phyloP scores from a whole-genome alignment of 202 grass and related monocot genomes.

The Carex arenaria region DNA sequence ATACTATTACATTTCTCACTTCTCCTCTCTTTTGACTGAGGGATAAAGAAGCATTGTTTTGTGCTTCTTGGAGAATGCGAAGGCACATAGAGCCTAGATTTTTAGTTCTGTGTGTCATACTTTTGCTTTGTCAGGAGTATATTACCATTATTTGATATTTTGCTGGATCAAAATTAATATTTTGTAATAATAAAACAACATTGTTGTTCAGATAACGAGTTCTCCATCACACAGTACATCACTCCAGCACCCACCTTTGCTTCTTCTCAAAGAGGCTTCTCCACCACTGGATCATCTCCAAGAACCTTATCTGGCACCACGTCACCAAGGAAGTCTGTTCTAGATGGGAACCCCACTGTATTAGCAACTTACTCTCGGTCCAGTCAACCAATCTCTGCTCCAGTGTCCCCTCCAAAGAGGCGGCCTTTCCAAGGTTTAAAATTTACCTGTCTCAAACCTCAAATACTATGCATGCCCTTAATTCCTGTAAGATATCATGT shows the following conservation, averaged over 20 bases:
- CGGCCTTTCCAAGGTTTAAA: constrained; percentile 47
- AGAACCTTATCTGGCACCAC: constrained; percentile 54
- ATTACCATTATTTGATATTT: constrained; percentile 6
- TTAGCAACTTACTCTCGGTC: constrained; percentile 47
- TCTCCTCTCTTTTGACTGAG: not conserved
- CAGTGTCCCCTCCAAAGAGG: constrained; percentile 55
- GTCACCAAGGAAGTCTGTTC: constrained; percentile 52
- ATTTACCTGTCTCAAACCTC: not conserved
- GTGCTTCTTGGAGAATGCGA: not conserved
- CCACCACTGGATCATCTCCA: constrained; percentile 49
- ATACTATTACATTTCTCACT: not conserved
- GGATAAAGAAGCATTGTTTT: not conserved
- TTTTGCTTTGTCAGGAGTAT: not conserved
- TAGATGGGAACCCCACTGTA: constrained; percentile 35
- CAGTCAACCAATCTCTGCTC: constrained; percentile 62
- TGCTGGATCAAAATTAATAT: not conserved
- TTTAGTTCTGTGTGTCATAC: not conserved
- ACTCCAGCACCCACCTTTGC: constrained; percentile 33
- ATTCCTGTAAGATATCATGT: not conserved
- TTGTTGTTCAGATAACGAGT: constrained; percentile 37
- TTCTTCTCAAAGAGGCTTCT: constrained; percentile 45
- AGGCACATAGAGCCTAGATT: not conserved
- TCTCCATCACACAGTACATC: constrained; percentile 60
- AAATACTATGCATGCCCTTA: not conserved
- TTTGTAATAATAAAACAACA: constrained; percentile 25